A percentile compares a stretch with the other conserved stretches of the same genome.
phyloP scores from a whole-genome alignment of 805 yeast species.

The Candida verbasci region DNA sequence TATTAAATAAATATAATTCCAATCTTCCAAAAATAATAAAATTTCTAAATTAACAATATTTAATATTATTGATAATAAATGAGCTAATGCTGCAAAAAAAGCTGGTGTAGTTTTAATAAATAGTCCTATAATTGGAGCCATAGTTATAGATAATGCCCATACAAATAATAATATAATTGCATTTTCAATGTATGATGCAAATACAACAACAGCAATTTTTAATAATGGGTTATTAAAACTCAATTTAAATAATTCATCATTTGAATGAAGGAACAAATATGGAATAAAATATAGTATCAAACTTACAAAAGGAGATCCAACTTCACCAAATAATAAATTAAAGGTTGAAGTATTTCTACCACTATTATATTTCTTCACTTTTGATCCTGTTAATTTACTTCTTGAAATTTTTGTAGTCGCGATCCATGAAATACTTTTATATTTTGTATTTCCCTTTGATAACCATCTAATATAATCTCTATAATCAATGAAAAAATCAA shows the following conservation, averaged over 20 bases:
- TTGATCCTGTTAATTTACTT: conserved; percentile 21
- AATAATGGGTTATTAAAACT: conserved; percentile 47
- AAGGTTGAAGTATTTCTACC: conserved; percentile 10
- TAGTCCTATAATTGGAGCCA: conserved; percentile 32
- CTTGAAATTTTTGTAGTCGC: conserved; percentile 43
- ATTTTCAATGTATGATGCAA: conserved; percentile 47
- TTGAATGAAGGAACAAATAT: conserved; percentile 78
- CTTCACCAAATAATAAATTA: conserved; percentile 14
- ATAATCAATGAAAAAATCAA: conserved; percentile 47
- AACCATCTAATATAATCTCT: conserved; percentile 63
- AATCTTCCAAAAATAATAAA: conserved; percentile 39
- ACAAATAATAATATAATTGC: conserved; percentile 23
- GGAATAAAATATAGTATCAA: conserved; percentile 45
- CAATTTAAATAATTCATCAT: conserved; percentile 61
- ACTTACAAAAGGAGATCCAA: conserved; percentile 15
- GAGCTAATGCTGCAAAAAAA: conserved; percentile 38
- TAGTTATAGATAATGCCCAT: conserved; percentile 31
- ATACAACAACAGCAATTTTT: conserved; percentile 52
- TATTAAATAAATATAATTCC: conserved; percentile 34
- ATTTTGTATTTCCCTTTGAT: conserved; percentile 67
- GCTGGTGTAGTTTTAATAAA: conserved; percentile 32
- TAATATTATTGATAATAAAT: conserved; percentile 27
- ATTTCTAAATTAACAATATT: conserved; percentile 32
- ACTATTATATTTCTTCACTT: not conserved
- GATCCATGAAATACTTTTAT: conserved; percentile 76